A percentile compares a stretch with the other conserved stretches of the same genome.
These are phyloP conservation scores for Kodamaea arcana DNA, from an alignment of 1,139 yeast genomes.

Conservation along the genomic window DNA sequence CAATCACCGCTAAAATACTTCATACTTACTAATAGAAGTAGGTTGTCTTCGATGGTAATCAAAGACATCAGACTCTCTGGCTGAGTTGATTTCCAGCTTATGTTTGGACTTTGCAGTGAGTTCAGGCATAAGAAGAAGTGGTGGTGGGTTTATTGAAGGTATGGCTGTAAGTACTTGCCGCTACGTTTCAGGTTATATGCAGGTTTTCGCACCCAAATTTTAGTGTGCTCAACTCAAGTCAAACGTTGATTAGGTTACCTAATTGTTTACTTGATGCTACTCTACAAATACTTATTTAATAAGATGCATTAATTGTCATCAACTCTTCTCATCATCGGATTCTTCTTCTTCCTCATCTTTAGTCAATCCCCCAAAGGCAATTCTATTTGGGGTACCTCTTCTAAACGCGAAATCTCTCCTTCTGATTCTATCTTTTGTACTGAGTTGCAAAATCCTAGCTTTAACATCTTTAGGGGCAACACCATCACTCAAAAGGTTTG, in stretches of 20 bases:
- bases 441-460: slow-evolving; percentile 31
- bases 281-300: too few species aligned
- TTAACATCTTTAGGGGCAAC: slow-evolving; percentile 39
- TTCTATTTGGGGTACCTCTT: slow-evolving; percentile 35
- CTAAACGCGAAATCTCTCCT: slow-evolving; percentile 26
- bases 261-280: too few species aligned
- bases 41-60: slow-evolving; percentile 1
- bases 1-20: too few species aligned
- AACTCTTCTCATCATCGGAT: not conserved
- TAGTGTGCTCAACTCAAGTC: not conserved
- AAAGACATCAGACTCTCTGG: slow-evolving; percentile 1
- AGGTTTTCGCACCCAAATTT: not conserved
- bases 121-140: not conserved
- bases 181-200: not conserved
- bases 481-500: slow-evolving; percentile 62
- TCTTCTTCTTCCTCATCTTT: slow-evolving; percentile 1
- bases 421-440: slow-evolving; percentile 36
- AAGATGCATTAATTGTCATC: too few species aligned
- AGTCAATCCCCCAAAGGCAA: slow-evolving; percentile 34
- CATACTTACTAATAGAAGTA: slow-evolving; percentile 4
- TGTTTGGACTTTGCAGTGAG: slow-evolving; percentile 1
- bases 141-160: not conserved
- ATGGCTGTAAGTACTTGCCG: slow-evolving; percentile 4
- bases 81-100: slow-evolving; percentile 1
- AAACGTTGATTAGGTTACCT: not conserved